Evolutionary conservation across 208 protist genomes (phyloP), one percentile per base, ranked within the genome.

Genomic region (Leishmania guyanensis): DNA sequence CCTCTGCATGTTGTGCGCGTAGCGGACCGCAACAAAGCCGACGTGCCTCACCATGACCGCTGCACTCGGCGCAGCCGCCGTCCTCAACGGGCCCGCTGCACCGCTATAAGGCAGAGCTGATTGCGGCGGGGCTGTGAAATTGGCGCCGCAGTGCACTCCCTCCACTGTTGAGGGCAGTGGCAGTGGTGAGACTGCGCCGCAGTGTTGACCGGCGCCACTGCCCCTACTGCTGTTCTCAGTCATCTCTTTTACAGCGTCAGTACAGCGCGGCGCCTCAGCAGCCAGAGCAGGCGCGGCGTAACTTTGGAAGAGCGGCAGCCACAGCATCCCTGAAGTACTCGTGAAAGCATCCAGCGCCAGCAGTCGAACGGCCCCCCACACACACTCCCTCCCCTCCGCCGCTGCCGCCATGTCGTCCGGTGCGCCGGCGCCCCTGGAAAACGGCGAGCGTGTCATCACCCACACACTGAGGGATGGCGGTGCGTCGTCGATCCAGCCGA

Each of bases 1-100:
- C 50, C 76, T 58, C 50, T 65, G 76, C 76, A 93, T 87, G 54
- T 93, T 93, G 82, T 93, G 90, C 1, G 50, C 36, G 73, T 90
- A 93, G 60, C 82, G 70, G 9, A 93, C 66, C 17, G 86, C 82
- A 20, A 85, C 83, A 62, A 85, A 91, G 53, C 90, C 90, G n/a
- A 78, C 74, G 46, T 88, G 81, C 54, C 70, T 65, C 33, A 73
- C 62, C 60, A 56, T 36, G 12, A 46, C 29, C 53, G 53, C 29
- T 51, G 54, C 56, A 39, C 51, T 5, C 50, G 71, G 50, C 29
- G 71, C n/a, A 14, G 48, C 16, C 20, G 12, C 9, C 68, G 12
- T 16, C 68, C 14, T 16, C 62, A 66, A 66, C 62, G 62, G 9
- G n/a, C 36, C n/a, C 62, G 29, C 8, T 14, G 62, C 29, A 39